Conservation (phyloP, 805 yeast genomes). For the Ogataea henricii region DNA sequence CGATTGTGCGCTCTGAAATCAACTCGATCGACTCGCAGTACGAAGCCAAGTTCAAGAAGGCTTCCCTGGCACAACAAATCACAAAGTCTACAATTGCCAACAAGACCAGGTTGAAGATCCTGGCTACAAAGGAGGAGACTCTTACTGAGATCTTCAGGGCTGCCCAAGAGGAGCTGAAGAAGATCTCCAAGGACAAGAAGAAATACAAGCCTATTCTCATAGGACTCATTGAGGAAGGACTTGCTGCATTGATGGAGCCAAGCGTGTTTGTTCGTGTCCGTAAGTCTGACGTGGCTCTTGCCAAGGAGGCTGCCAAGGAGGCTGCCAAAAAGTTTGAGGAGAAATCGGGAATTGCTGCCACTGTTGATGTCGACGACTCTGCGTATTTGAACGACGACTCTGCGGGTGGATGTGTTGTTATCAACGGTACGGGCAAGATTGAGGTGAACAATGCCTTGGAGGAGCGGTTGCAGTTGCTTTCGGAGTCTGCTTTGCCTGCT, state of each 20-base stretch:
- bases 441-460: conserved; percentile 91
- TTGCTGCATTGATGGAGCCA: conserved; percentile 73
- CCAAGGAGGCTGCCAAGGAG: conserved; percentile 59
- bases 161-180: conserved; percentile 64
- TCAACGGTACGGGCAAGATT: conserved; percentile 75
- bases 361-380: conserved; percentile 56
- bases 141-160: conserved; percentile 71
- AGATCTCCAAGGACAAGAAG: conserved; percentile 52
- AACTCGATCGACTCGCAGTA: conserved; percentile 81
- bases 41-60: conserved; percentile 85
- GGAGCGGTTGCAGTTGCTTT: conserved; percentile 83
- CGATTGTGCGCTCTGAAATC: conserved; percentile 89
- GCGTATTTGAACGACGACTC: conserved; percentile 59
- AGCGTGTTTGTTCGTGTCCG: conserved; percentile 65
- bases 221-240: conserved; percentile 78
- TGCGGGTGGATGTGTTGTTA: conserved; percentile 84
- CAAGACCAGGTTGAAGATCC: conserved; percentile 89
- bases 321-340: conserved; percentile 67
- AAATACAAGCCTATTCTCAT: conserved; percentile 70
- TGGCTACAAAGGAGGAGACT: conserved; percentile 82
- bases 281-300: conserved; percentile 61
- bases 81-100: conserved; percentile 93
- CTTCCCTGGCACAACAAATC: conserved; percentile 90
- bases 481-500: conserved; percentile 87
- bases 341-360: conserved; percentile 58